Evolutionary conservation across 345 rosid genomes (phyloP), one percentile per base, ranked within the genome.

Genomic region (Tarenaya hassleriana): DNA sequence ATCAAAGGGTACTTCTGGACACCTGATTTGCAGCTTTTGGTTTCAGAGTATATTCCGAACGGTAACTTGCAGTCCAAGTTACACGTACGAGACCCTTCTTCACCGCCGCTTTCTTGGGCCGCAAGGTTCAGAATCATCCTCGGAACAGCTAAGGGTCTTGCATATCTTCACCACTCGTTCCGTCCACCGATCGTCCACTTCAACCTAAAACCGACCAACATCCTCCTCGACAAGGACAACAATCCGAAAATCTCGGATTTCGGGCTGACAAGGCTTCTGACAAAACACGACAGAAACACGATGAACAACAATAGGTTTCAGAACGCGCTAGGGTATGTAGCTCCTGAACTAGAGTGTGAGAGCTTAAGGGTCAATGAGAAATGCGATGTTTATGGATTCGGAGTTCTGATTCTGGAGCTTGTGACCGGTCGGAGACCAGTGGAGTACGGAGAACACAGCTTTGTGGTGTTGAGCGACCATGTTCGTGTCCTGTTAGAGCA

Each of bases 1-100:
- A 82, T 94, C 10, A 95, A 94, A 58, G 99, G 99, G 7, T 94
- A 85, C 61, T 94, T 88, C 81, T 94, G 99, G 99, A 88, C 99
- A 16, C 80, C 79, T 5, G 83, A 95, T 41, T 72, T 94, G 44
- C 95, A 94, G 65, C 95, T 94, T 51, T 82, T 94, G 43, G 83
- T 94, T 50, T 94, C 73, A 0, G 97, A 94, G 63, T 86, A 78
- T 52, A 77, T 88, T 34, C 77, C 86, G 5, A 80, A 83, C 55
- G 91, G 97, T 41, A 94, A 89, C 67, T 63, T 94, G 73, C 80
- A 83, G 62, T 85, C 86, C 71, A 95, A 75, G 64, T 85, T 94
- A 24, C 99, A 94, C 27, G 95, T 83, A 46, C n/a, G n/a, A n/a
- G 55, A 83, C 1, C 70, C 70, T 19, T 78, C 66, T 10, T 76